These are phyloP conservation scores for Penicillium bovifimosum DNA, from an alignment of 495 filamentous ascomycete genomes.

Conservation along the genomic window DNA sequence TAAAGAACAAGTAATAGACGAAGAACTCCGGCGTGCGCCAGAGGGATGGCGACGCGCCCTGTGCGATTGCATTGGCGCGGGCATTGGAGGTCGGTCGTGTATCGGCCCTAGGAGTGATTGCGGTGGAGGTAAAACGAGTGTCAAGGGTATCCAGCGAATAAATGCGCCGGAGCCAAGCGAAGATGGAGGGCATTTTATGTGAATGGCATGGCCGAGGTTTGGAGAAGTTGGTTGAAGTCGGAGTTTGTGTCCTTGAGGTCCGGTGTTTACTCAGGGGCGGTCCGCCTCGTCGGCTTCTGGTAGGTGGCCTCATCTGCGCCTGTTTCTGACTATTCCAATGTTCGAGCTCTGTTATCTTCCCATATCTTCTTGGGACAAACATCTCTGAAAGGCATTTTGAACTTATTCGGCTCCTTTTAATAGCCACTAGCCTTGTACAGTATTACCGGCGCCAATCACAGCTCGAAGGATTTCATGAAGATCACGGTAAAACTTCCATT, in stretches of 20 bases:
- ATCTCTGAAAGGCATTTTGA: no score
- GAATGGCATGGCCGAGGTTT: conserved; percentile 28
- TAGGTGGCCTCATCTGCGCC: neutral
- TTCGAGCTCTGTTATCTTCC: no score
- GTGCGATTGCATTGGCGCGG: conserved; percentile 42
- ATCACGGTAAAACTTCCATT: no score
- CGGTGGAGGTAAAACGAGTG: conserved; percentile 76
- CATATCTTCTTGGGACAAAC: no score
- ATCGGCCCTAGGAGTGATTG: conserved; percentile 52
- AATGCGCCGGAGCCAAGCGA: conserved; percentile 45
- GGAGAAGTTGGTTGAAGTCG: neutral
- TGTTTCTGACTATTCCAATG: neutral
- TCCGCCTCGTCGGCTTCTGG: neutral
- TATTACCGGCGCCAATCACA: neutral
- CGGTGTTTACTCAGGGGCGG: conserved; percentile 14
- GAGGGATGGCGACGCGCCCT: conserved; percentile 50
- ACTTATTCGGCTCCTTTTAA: conserved; percentile 7
- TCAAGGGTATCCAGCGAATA: conserved; percentile 91
- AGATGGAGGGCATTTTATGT: conserved; percentile 31
- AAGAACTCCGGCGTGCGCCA: conserved; percentile 88
- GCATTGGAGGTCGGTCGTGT: conserved; percentile 39
- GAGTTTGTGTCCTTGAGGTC: neutral
- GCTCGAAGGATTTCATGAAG: no score
- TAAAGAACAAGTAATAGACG: conserved; percentile 70
- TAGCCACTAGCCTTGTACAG: neutral